Percentiles rank a stretch among this genome's conserved stretches.
These are phyloP conservation scores for Cordyceps militaris DNA, from an alignment of 2,329 filamentous ascomycete genomes.

Conservation along the genomic window DNA sequence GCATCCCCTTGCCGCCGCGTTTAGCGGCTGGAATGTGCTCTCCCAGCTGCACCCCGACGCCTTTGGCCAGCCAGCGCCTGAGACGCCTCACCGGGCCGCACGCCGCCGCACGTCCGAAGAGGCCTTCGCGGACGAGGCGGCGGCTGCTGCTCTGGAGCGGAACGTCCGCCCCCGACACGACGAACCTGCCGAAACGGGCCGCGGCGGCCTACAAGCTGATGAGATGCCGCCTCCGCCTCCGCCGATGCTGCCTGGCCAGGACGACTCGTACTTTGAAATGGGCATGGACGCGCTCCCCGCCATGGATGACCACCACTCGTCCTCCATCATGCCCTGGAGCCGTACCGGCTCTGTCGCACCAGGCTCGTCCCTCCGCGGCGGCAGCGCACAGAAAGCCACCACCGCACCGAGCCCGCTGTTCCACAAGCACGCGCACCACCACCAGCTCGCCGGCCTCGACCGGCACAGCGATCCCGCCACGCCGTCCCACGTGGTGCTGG, in stretches of 20 bases:
- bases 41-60: neutral
- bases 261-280: conserved; percentile 51
- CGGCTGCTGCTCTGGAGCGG: neutral
- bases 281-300: conserved; percentile 60
- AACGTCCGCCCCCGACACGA: conserved; percentile 9
- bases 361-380: conserved; percentile 36
- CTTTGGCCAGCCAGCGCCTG: conserved; percentile 26
- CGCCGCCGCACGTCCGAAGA: conserved; percentile 38
- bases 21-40: conserved; percentile 27
- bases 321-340: conserved; percentile 47
- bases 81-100: conserved; percentile 11
- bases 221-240: conserved; percentile 20
- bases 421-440: conserved; percentile 26
- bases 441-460: conserved; percentile 33
- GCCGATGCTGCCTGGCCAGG: conserved; percentile 22
- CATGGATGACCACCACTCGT: conserved; percentile 59
- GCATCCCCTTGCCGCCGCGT: conserved; percentile 37
- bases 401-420: conserved; percentile 32
- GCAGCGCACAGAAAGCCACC: conserved; percentile 30
- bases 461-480: conserved; percentile 38
- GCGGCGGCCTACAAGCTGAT: conserved; percentile 18
- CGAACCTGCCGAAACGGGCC: conserved; percentile 23
- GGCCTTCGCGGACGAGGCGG: conserved; percentile 34
- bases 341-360: conserved; percentile 38
- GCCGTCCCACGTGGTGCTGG: conserved; percentile 23